Base-by-base conservation (phyloP, 805 yeast species). In the Saccharomyces kudriavzevii region DNA sequence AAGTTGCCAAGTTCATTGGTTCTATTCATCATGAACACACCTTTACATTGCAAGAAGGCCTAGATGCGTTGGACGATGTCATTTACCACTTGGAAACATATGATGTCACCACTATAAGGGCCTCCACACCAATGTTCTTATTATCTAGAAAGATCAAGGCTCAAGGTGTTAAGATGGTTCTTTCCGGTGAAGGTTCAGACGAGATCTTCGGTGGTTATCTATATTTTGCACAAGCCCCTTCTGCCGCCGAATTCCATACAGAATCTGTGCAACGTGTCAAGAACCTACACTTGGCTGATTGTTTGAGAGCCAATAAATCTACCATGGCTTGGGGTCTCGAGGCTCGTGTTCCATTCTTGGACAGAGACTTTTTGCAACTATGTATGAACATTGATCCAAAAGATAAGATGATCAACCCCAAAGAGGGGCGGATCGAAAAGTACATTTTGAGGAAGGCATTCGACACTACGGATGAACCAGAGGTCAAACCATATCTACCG, bases 291-390 rank as follows among this genome's bases (percentile, higher is more conserved):
- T 83, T 82, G 63, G 89, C 97, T 56, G 98, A 91, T 77, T 92
- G 97, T 77, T 77, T 91, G 70, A 85, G 98, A 73, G 98, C 98
- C 60, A 91, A 91, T 87, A 91, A 91, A 77, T 89, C 97, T 29
- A 91, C 98, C 57, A 87, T 92, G 96, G 97, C 98, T 40, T 91
- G 98, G 98, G 98, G 98, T 71, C 81, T 91, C 59, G 98, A 91
- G 77, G 97, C 97, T 56, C 87, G 98, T 75, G 97, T 91, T 62
- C 98, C 98, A 60, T 91, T 91, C 86, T 80, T 91, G 76, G 98
- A 91, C 76, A 88, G 85, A 76, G 78, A 83, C 70, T 91, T 91
- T 80, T 76, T 91, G 72, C 89, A 90, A 66, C 82, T 87, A 43
- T 82, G 92, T 71, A 84, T 91, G 96, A 85, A 85, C 85, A 86